Percentiles rank a stretch among this genome's conserved stretches.
Evolutionary conservation across 805 yeast genomes (phyloP).

Genomic region (Jamesozyma lodderae): DNA sequence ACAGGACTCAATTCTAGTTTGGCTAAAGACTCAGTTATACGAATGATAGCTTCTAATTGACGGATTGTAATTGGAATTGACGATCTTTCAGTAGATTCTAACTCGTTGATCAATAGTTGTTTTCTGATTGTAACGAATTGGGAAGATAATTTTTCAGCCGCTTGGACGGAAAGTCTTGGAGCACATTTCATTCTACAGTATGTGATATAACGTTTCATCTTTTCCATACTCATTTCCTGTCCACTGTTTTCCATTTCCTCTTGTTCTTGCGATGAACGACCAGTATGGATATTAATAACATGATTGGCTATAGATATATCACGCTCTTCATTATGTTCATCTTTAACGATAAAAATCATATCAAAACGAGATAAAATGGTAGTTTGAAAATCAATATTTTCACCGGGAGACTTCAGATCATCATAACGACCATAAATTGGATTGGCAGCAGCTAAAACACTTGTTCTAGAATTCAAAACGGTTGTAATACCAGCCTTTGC

Average conservation of each 20-base stretch:
- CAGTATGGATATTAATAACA: slow-evolving; percentile 91
- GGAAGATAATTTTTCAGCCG: slow-evolving; percentile 81
- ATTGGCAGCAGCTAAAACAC: slow-evolving; percentile 96
- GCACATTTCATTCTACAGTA: slow-evolving; percentile 88
- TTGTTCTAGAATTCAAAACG: slow-evolving; percentile 88
- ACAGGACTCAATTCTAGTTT: slow-evolving; percentile 74
- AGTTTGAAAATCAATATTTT: slow-evolving; percentile 94
- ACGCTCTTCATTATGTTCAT: slow-evolving; percentile 78
- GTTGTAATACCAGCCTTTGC: slow-evolving; percentile 99
- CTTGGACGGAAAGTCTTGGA: slow-evolving; percentile 81
- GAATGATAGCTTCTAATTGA: slow-evolving; percentile 93
- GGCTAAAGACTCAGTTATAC: slow-evolving; percentile 91
- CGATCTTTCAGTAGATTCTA: slow-evolving; percentile 76
- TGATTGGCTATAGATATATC: slow-evolving; percentile 89
- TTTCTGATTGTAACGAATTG: slow-evolving; percentile 88
- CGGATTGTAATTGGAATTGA: slow-evolving; percentile 96
- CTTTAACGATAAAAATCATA: slow-evolving; percentile 95
- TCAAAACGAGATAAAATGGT: slow-evolving; percentile 96
- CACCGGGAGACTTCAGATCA: slow-evolving; percentile 93
- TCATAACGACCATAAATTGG: slow-evolving; percentile 96
- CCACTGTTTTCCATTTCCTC: slow-evolving; percentile 44
- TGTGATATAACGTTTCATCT: slow-evolving; percentile 85
- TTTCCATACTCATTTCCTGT: slow-evolving; percentile 82
- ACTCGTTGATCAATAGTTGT: slow-evolving; percentile 71
- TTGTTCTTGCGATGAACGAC: slow-evolving; percentile 39